phyloP scores from a whole-genome alignment of 306 rosid species.

The Delonix regia region DNA sequence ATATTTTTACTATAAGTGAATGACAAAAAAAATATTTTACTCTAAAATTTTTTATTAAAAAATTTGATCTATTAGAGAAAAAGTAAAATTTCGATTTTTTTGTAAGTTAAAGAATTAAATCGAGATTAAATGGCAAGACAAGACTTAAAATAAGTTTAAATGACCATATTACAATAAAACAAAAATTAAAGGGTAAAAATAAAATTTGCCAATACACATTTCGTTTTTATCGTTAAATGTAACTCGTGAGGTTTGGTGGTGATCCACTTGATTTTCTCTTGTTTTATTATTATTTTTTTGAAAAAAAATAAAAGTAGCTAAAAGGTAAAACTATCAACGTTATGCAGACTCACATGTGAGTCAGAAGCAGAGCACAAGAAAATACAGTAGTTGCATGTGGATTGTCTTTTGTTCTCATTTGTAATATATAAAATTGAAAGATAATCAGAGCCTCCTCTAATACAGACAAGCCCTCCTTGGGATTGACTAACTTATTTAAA shows the following conservation, averaged over 20 bases:
- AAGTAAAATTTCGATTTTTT: too few relatives aligned
- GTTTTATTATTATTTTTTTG: too few relatives aligned
- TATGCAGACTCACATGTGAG: conserved; percentile 26
- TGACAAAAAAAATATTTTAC: too few relatives aligned
- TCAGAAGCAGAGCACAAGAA: conserved; percentile 6
- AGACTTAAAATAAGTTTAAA: too few relatives aligned
- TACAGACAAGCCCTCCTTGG: not conserved
- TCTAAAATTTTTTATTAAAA: too few relatives aligned
- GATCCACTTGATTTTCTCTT: not conserved
- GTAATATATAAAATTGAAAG: not conserved
- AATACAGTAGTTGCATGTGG: conserved; percentile 16
- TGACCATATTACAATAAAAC: too few relatives aligned
- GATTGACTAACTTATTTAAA: conserved; percentile 7
- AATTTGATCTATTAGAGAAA: too few relatives aligned
- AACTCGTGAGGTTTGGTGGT: not conserved
- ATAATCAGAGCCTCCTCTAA: not conserved
- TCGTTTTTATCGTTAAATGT: not conserved
- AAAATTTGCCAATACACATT: too few relatives aligned
- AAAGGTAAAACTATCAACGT: not conserved
- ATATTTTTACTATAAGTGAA: too few relatives aligned
- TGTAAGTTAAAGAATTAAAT: too few relatives aligned
- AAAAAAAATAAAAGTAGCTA: not conserved
- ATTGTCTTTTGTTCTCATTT: not conserved
- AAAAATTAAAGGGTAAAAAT: too few relatives aligned
- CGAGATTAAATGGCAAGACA: too few relatives aligned